These are phyloP conservation scores for Metarhizium brunneum DNA, from an alignment of 2,329 filamentous ascomycete genomes.

Conservation along the genomic window DNA sequence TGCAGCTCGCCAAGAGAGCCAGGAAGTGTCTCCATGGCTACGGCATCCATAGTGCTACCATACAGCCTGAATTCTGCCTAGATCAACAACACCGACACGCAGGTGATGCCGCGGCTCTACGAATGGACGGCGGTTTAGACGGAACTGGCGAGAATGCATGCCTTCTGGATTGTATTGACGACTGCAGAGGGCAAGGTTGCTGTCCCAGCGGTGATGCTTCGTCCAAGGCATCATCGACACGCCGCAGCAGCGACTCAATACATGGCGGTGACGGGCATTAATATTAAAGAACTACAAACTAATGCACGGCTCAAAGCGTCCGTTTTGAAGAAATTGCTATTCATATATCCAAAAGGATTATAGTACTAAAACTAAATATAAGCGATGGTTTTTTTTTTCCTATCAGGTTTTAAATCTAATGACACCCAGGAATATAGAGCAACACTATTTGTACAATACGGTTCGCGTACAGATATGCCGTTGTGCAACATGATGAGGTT, in stretches of 20 bases:
- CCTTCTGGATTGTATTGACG: conserved; percentile 37
- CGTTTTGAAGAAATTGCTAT: neutral
- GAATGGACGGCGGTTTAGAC: conserved; percentile 25
- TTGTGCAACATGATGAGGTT: too few relatives aligned
- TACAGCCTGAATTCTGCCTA: conserved; percentile 81
- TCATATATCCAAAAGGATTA: neutral
- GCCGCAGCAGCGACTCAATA: conserved; percentile 25
- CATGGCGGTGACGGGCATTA: conserved; percentile 10
- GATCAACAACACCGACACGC: conserved; percentile 35
- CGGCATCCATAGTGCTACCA: conserved; percentile 93
- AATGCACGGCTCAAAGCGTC: neutral
- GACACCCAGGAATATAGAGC: too few relatives aligned
- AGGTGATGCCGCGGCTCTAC: conserved; percentile 24
- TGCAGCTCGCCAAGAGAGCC: conserved; percentile 76
- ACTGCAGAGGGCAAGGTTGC: conserved; percentile 24
- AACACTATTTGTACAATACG: too few relatives aligned
- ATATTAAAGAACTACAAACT: neutral
- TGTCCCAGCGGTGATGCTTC: conserved; percentile 22
- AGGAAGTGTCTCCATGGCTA: conserved; percentile 87
- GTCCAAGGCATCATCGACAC: conserved; percentile 25
- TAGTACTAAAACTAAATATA: neutral
- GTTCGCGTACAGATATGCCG: too few relatives aligned
- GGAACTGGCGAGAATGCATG: conserved; percentile 27
- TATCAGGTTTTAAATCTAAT: too few relatives aligned
- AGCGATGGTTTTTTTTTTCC: too few relatives aligned